Conservation (phyloP, 129 eudicot genomes). For the Erigeron canadensis region DNA sequence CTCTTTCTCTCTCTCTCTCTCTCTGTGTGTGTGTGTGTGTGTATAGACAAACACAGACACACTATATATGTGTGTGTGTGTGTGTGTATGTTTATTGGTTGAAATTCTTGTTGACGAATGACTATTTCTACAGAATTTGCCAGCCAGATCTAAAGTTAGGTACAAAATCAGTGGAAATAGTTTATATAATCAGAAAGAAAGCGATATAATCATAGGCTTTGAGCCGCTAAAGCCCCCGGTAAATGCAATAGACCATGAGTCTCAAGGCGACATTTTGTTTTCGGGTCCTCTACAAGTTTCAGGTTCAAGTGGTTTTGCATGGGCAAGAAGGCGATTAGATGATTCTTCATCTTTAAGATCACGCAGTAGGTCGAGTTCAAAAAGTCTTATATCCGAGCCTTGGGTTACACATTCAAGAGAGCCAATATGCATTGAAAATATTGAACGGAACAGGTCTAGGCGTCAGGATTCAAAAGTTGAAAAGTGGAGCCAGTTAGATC, state of each 20-base stretch:
- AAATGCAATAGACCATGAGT: conserved; percentile 46
- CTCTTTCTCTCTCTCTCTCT: background rate
- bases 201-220: conserved; percentile 47
- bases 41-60: background rate
- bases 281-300: conserved; percentile 85
- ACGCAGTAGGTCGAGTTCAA: conserved; percentile 77
- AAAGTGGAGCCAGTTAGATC: conserved; percentile 54
- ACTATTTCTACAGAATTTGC: conserved; percentile 50
- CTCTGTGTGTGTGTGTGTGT: background rate
- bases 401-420: conserved; percentile 50
- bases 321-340: conserved; percentile 79
- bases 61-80: too few species aligned
- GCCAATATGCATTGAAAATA: conserved; percentile 36
- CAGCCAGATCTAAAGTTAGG: conserved; percentile 40
- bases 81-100: too few species aligned
- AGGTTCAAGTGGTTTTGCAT: conserved; percentile 95
- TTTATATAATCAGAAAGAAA: conserved; percentile 31
- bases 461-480: conserved; percentile 50
- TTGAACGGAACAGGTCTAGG: conserved; percentile 41
- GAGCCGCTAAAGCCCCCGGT: conserved; percentile 48
- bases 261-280: conserved; percentile 69
- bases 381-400: conserved; percentile 63
- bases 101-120: conserved; percentile 11
- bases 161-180: conserved; percentile 44
- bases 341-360: conserved; percentile 63